phyloP scores from a whole-genome alignment of 2,329 filamentous ascomycete genomes.

The Talaromyces atroroseus region DNA sequence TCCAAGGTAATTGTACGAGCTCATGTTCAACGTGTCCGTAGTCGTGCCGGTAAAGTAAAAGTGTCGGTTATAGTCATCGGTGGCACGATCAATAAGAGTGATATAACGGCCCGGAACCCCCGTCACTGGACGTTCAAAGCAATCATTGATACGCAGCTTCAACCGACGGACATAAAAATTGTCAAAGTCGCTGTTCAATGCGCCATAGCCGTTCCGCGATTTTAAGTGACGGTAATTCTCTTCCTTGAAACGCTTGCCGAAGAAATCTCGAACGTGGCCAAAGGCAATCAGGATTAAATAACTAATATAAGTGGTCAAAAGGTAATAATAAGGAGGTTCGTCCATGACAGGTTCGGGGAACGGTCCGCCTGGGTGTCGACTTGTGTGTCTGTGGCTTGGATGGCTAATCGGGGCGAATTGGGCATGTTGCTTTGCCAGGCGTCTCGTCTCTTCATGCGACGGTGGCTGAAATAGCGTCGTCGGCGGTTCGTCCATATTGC shows the following conservation, averaged over 20 bases:
- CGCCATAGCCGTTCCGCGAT: constrained; percentile 81
- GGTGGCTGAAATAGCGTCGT: constrained; percentile 85
- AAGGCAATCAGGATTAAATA: constrained; percentile 94
- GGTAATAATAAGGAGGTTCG: constrained; percentile 92
- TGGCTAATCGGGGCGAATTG: constrained; percentile 86
- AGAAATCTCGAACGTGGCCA: constrained; percentile 93
- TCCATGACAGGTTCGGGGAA: constrained; percentile 84
- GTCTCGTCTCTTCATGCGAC: constrained; percentile 73
- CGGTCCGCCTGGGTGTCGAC: constrained; percentile 74
- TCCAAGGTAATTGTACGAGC: constrained; percentile 98
- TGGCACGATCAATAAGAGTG: constrained; percentile 83
- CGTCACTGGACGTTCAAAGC: constrained; percentile 85
- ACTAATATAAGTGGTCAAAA: constrained; percentile 96
- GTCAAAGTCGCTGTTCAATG: constrained; percentile 96
- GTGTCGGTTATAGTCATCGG: constrained; percentile 83
- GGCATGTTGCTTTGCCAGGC: constrained; percentile 71
- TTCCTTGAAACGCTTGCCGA: constrained; percentile 89
- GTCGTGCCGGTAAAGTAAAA: constrained; percentile 85
- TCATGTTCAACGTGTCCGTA: constrained; percentile 96
- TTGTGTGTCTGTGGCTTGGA: constrained; percentile 78
- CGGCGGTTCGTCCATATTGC: constrained; percentile 65
- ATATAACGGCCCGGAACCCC: constrained; percentile 93
- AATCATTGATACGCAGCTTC: constrained; percentile 94
- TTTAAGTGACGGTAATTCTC: constrained; percentile 81
- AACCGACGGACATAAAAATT: constrained; percentile 93